Conservation (phyloP, 1,139 yeast species). For the Nakaseomyces sp. region DNA sequence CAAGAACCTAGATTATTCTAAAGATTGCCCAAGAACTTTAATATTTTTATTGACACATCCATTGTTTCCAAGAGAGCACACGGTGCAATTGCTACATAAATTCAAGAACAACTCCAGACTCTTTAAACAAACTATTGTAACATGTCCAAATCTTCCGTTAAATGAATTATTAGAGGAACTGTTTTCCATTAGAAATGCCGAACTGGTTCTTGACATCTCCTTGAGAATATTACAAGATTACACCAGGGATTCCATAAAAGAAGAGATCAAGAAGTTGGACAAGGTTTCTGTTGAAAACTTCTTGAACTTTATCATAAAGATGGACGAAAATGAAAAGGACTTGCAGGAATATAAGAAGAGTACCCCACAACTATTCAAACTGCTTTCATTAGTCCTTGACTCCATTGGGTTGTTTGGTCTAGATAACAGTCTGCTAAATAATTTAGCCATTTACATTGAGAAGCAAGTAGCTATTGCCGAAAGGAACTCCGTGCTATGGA, state of each 20-base stretch:
- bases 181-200: conserved; percentile 45
- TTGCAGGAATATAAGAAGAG: conserved; percentile 15
- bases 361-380: conserved; percentile 27
- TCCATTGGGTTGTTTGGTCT: conserved; percentile 31
- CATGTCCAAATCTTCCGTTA: conserved; percentile 63
- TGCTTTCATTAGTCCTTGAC: conserved; percentile 28
- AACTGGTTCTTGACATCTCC: conserved; percentile 61
- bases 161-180: conserved; percentile 56
- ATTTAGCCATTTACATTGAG: conserved; percentile 23
- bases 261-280: conserved; percentile 25
- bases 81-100: conserved; percentile 46
- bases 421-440: conserved; percentile 21
- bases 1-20: conserved; percentile 15
- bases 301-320: conserved; percentile 26
- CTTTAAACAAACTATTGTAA: conserved; percentile 70
- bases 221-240: conserved; percentile 57
- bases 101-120: conserved; percentile 50
- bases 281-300: conserved; percentile 29
- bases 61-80: conserved; percentile 55
- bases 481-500: conserved; percentile 27
- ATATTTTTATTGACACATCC: conserved; percentile 82
- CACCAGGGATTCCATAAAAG: conserved; percentile 28
- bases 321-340: conserved; percentile 12
- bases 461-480: conserved; percentile 26
- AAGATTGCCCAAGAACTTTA: conserved; percentile 48